phyloP scores from a whole-genome alignment of 495 filamentous ascomycete genomes.

The Hypoxylon cercidicola region DNA sequence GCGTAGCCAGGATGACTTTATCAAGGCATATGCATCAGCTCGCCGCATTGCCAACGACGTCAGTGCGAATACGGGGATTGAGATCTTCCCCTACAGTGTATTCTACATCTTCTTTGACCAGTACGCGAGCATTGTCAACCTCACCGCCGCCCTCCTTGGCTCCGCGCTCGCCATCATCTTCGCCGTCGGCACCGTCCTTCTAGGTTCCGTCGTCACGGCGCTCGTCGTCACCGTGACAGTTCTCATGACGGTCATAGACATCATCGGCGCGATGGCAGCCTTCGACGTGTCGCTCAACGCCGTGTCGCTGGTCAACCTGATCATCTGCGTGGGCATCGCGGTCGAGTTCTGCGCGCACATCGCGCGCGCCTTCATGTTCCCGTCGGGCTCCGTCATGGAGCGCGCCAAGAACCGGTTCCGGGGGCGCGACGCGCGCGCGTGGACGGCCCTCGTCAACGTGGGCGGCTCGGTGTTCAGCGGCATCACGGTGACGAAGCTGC shows the following conservation, averaged over 20 bases:
- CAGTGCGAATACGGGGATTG: slow-evolving; percentile 70
- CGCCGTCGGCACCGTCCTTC: slow-evolving; percentile 75
- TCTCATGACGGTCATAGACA: slow-evolving; percentile 92
- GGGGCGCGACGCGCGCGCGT: slow-evolving; percentile 84
- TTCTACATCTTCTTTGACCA: slow-evolving; percentile 99
- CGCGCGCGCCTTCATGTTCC: slow-evolving; percentile 95
- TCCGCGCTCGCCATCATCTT: slow-evolving; percentile 87
- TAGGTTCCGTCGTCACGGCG: slow-evolving; percentile 86
- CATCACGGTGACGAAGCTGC: slow-evolving; percentile 93
- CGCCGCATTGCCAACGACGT: slow-evolving; percentile 86
- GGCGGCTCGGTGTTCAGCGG: slow-evolving; percentile 94
- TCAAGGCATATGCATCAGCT: slow-evolving; percentile 86
- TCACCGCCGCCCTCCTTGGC: slow-evolving; percentile 81
- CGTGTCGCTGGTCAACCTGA: slow-evolving; percentile 93
- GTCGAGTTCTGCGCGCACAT: slow-evolving; percentile 99
- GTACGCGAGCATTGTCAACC: slow-evolving; percentile 82
- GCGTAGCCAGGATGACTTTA: slow-evolving; percentile 90
- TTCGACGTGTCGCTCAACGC: slow-evolving; percentile 93
- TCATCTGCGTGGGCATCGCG: slow-evolving; percentile 94
- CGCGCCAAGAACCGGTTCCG: slow-evolving; percentile 73
- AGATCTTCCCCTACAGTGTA: slow-evolving; percentile 93
- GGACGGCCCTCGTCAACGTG: slow-evolving; percentile 92
- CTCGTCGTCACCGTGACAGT: slow-evolving; percentile 85
- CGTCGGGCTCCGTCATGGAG: slow-evolving; percentile 78
- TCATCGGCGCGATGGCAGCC: slow-evolving; percentile 92